Percentiles rank a stretch among this genome's conserved stretches.
Evolutionary conservation across 2,329 filamentous ascomycete genomes (phyloP).

Genomic region (Fusarium albosuccineum): DNA sequence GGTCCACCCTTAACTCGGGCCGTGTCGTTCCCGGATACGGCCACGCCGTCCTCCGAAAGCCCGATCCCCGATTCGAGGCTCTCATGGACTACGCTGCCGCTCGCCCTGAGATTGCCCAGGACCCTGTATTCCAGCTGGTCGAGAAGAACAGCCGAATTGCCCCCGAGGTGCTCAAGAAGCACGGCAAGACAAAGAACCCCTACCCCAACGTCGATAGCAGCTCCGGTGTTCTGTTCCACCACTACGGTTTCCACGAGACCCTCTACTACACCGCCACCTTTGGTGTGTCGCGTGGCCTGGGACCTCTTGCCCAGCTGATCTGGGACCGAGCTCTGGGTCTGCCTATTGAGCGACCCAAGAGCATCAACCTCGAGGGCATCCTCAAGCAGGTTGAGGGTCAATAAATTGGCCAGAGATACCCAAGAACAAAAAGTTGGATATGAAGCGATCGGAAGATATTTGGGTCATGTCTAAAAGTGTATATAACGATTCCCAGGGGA

Average conservation of each 20-base stretch:
- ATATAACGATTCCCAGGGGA: conserved; percentile 37
- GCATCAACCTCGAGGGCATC: conserved; percentile 90
- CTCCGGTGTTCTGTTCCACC: conserved; percentile 95
- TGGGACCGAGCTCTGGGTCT: conserved; percentile 95
- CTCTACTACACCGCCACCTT: conserved; percentile 90
- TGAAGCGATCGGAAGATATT: conserved; percentile 18
- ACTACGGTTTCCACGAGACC: conserved; percentile 97
- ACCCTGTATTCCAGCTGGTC: conserved; percentile 94
- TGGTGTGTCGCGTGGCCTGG: conserved; percentile 78
- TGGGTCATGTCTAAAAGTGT: conserved; percentile 37
- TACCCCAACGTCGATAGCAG: conserved; percentile 97
- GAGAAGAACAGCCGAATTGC: conserved; percentile 94
- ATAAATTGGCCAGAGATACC: conserved; percentile 46
- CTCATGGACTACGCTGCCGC: conserved; percentile 94
- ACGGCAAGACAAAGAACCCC: conserved; percentile 98
- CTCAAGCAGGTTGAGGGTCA: conserved; percentile 73
- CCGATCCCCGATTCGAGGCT: conserved; percentile 95
- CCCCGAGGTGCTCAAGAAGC: conserved; percentile 89
- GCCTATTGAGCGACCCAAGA: conserved; percentile 98
- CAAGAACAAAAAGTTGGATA: conserved; percentile 19
- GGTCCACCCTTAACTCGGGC: conserved; percentile 92
- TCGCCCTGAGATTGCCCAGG: conserved; percentile 84
- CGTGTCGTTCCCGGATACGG: conserved; percentile 96
- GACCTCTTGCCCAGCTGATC: conserved; percentile 92
- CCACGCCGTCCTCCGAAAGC: conserved; percentile 95